A percentile compares a stretch with the other conserved stretches of the same genome.
Conservation (phyloP, 164 flowering plant species). For the Magnolia kwangsiensis region DNA sequence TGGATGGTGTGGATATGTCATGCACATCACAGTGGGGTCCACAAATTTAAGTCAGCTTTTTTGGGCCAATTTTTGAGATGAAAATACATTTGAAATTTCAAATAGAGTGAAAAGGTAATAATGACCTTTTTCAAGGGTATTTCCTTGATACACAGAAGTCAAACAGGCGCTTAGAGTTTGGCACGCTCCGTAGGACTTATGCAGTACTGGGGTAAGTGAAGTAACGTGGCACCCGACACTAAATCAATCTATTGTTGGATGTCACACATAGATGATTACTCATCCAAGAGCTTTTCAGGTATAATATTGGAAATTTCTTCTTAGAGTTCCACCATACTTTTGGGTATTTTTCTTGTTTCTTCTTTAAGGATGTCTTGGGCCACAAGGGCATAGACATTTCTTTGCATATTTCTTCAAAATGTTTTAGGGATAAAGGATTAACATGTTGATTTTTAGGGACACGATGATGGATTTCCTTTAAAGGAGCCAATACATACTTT, state of each 20-base stretch:
- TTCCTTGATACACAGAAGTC: no score
- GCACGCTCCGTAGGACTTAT: conserved; percentile 4
- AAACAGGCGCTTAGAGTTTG: background rate
- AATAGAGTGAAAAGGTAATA: no score
- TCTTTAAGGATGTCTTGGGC: background rate
- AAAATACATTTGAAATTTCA: no score
- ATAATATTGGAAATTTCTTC: background rate
- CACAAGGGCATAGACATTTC: background rate
- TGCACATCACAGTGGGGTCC: no score
- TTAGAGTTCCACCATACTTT: background rate
- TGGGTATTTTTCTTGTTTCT: background rate
- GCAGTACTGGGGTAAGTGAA: background rate
- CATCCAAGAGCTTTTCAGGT: background rate
- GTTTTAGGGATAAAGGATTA: background rate
- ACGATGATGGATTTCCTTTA: background rate
- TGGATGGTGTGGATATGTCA: no score
- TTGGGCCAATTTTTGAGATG: no score
- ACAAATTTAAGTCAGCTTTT: no score
- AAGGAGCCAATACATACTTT: background rate
- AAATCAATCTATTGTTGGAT: conserved; percentile 10
- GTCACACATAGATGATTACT: conserved; percentile 8
- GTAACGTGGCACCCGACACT: background rate
- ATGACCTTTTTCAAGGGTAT: no score
- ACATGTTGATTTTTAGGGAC: background rate
- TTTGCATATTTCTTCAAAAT: background rate